These are phyloP conservation scores for Claviceps africana DNA, from an alignment of 2,329 filamentous ascomycete genomes.

Conservation along the genomic window DNA sequence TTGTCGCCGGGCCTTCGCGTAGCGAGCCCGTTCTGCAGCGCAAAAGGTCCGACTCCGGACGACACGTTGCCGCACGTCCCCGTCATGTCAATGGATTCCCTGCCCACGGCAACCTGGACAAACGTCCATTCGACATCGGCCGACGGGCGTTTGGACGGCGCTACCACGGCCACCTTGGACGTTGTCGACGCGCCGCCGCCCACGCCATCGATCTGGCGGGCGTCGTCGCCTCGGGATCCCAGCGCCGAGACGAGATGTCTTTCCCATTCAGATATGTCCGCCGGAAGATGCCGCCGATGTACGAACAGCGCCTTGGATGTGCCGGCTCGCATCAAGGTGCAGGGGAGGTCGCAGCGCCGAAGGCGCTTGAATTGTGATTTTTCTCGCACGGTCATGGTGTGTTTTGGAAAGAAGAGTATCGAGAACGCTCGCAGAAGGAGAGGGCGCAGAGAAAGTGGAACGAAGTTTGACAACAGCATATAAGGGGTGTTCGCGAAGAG, in stretches of 20 bases:
- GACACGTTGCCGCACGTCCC: conserved; percentile 53
- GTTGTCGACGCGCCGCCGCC: conserved; percentile 47
- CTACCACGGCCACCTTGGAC: conserved; percentile 47
- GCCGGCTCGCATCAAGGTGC: conserved; percentile 48
- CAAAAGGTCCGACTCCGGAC: conserved; percentile 45
- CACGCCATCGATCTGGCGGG: conserved; percentile 47
- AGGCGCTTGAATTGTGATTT: not conserved
- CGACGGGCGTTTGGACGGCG: conserved; percentile 22
- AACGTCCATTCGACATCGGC: conserved; percentile 50
- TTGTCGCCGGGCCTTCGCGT: conserved; percentile 7
- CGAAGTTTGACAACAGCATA: no score
- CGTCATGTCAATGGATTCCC: conserved; percentile 38
- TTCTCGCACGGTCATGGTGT: not conserved
- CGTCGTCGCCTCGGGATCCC: conserved; percentile 39
- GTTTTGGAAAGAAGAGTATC: not conserved
- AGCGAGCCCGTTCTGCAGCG: conserved; percentile 35
- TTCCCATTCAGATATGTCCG: conserved; percentile 30
- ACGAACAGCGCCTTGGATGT: conserved; percentile 50
- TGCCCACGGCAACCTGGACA: conserved; percentile 43
- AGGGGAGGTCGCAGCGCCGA: conserved; percentile 22
- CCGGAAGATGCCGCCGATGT: conserved; percentile 37
- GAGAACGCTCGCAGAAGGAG: no score
- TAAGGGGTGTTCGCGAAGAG: no score
- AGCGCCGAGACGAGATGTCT: conserved; percentile 38
- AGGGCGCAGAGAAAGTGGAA: no score